Base-by-base conservation (phyloP, 2,329 filamentous ascomycete genomes). In the Ceratocystis colombiana region DNA sequence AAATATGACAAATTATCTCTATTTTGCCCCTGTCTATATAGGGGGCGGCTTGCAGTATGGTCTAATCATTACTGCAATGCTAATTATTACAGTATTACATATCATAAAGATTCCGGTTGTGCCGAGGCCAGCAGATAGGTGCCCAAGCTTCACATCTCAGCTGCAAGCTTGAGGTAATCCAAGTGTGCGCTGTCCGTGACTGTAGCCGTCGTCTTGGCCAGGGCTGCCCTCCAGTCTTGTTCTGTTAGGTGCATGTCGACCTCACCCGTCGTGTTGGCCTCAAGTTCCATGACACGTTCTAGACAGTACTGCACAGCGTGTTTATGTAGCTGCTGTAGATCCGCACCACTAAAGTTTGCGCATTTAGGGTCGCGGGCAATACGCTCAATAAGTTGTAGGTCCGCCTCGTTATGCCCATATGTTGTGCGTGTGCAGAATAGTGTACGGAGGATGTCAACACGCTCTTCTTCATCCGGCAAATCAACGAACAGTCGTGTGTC, bases 401-500 rank as follows among this genome's bases (percentile, higher is more conserved):
- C 81, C 3, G 82, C 77, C 7, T 84, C 67, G 10, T 73, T 69
- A 62, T 75, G 73, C n/a, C 71, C 72, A 30, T 69, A 70, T 25
- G 70, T 68, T 37, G 86, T 76, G 2, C 76, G 77, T 59, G 79
- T 82, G 67, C 76, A 76, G 71, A 82, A 84, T 30, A 85, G 77
- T 37, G 92, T 90, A 66, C 81, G 81, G 25, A 99, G 79, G 68
- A 99, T 99, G 66, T 95, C 90, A 0, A 89, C 88, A 15, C 94
- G 83, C 73, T 96, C 91, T 6, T 86, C 80, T 0, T 87, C 79
- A 30, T 85, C 87, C 0, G 94, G 94, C 0, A 97, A 78, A 71
- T 94, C 92, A 48, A 99, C 88, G 71, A 93, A 96, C 30, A 97
- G 81, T n/a, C 88, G 84, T 0, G 88, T 93, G 70, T 92, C 93